phyloP scores from a whole-genome alignment of 139 green algal genomes.

The Edaphochlamys debaryana region DNA sequence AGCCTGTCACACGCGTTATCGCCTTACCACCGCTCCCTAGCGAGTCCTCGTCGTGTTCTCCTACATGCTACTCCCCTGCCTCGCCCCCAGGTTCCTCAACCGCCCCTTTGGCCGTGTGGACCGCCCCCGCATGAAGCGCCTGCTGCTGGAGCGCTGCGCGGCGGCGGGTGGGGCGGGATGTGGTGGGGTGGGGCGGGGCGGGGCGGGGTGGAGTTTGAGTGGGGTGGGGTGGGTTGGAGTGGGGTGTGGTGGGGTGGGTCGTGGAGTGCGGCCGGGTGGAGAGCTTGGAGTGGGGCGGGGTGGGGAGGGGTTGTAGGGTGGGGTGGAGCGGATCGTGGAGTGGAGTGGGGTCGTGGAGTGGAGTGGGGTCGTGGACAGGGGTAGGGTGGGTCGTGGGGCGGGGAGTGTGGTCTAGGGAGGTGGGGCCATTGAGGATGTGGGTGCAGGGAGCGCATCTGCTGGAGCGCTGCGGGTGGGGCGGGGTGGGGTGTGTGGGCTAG shows the following conservation, averaged over 20 bases:
- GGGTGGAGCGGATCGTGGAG: neutral
- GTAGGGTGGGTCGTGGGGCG: no score
- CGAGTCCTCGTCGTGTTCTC: no score
- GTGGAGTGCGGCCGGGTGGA: neutral
- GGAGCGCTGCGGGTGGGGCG: no score
- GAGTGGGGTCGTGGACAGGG: no score
- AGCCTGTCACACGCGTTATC: no score
- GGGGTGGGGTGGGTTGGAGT: neutral
- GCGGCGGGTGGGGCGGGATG: slow-evolving; percentile 57
- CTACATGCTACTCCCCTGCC: no score
- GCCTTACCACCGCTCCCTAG: no score
- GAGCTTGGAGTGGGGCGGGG: neutral
- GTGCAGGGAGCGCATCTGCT: no score
- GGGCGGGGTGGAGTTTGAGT: no score
- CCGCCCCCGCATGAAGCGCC: slow-evolving; percentile 89
- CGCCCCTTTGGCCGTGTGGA: slow-evolving; percentile 94
- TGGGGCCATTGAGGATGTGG: no score
- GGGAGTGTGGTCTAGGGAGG: neutral
- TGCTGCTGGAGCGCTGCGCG: slow-evolving; percentile 84
- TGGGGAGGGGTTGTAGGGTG: no score
- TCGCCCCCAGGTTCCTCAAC: slow-evolving; percentile 79
- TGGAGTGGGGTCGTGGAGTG: neutral
- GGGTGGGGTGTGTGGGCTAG: no score
- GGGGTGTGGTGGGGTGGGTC: neutral
- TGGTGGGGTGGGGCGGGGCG: neutral